These are phyloP conservation scores for Barnettozyma pratensis DNA, from an alignment of 805 yeast genomes.

Conservation along the genomic window DNA sequence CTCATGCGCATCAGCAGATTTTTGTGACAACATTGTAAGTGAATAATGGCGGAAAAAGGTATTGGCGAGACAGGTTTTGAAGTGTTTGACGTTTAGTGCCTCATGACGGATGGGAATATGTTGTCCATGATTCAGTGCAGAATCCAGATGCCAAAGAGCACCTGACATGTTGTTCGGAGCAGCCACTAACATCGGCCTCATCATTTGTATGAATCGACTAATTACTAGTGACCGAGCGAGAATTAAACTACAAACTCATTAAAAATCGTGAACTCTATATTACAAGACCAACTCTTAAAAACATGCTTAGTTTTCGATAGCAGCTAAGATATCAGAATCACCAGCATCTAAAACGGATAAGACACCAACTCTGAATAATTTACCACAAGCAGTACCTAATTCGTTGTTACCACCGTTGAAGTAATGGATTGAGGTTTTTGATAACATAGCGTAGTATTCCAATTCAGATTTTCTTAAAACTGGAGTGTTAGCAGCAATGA, in stretches of 20 bases:
- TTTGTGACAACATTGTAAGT: not conserved
- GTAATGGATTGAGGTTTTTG: conserved; percentile 95
- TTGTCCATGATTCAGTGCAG: too few species aligned
- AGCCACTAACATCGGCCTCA: too few species aligned
- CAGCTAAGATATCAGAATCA: conserved; percentile 96
- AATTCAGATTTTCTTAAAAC: conserved; percentile 99
- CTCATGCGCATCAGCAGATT: not conserved
- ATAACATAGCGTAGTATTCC: conserved; percentile 99
- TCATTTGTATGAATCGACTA: not conserved
- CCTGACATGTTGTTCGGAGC: too few species aligned
- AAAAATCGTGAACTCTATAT: conserved; percentile 3
- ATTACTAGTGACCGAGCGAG: not conserved
- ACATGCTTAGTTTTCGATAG: conserved; percentile 27
- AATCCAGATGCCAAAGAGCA: too few species aligned
- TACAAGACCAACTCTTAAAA: conserved; percentile 6
- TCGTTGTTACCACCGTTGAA: conserved; percentile 99
- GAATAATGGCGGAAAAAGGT: not conserved
- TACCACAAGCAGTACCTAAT: conserved; percentile 99
- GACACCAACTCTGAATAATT: conserved; percentile 99
- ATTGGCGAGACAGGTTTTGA: too few species aligned
- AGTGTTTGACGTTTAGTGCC: too few species aligned
- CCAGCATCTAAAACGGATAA: conserved; percentile 96
- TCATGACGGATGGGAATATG: too few species aligned
- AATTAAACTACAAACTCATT: not conserved
- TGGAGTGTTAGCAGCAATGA: conserved; percentile 99